Conservation (phyloP, 306 rosid species). For the Astragalus membranaceus region DNA sequence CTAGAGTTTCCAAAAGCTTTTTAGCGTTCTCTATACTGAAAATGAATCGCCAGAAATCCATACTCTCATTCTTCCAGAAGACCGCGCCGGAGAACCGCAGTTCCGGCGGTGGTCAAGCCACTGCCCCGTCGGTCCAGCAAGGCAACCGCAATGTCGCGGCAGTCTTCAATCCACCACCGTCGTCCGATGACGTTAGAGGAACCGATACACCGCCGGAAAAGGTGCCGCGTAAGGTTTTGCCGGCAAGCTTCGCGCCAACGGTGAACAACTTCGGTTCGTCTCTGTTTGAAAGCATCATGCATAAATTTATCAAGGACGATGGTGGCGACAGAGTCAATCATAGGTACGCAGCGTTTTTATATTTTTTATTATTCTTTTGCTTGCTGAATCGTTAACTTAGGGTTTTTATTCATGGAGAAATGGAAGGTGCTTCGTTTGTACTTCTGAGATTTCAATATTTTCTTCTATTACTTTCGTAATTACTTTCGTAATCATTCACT, state of each 20-base stretch:
- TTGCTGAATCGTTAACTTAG: background rate
- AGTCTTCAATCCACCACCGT: constrained; percentile 13
- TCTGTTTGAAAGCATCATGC: constrained; percentile 73
- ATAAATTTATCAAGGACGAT: constrained; percentile 60
- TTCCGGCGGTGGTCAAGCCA: constrained; percentile 21
- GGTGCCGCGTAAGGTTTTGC: constrained; percentile 64
- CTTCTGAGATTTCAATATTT: background rate
- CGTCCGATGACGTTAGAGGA: constrained; percentile 60
- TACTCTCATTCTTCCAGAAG: constrained; percentile 69
- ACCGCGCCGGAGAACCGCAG: constrained; percentile 31
- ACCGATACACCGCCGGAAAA: constrained; percentile 97
- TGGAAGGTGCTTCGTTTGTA: background rate
- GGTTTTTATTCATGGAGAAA: constrained; percentile 15
- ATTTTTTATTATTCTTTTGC: background rate
- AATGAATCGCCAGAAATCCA: constrained; percentile 83
- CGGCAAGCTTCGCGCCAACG: constrained; percentile 20
- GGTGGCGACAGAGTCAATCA: constrained; percentile 29
- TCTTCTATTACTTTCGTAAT: background rate
- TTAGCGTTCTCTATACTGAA: background rate
- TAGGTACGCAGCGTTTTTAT: constrained; percentile 31
- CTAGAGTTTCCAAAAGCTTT: background rate
- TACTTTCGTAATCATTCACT: background rate
- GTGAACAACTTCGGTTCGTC: constrained; percentile 35
- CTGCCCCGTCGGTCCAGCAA: constrained; percentile 22
- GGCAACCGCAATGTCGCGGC: background rate